Conservation (phyloP, 768 basidiomycete genomes). For the Pholiota molesta region DNA sequence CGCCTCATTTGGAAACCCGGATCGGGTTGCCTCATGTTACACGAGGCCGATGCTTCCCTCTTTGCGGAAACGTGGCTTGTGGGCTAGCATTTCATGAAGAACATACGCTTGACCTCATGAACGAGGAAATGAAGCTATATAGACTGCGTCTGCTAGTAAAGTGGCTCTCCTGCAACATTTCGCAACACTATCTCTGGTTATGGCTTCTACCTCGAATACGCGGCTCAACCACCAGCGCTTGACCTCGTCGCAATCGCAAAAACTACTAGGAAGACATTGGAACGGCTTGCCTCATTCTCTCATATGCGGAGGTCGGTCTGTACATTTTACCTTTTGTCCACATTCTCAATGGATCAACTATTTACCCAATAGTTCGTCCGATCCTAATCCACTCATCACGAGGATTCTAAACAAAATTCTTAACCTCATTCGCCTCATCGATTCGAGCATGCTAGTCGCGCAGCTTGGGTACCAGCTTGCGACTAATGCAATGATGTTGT, state of each 20-base stretch:
- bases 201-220: slow-evolving; percentile 7
- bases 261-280: slow-evolving; percentile 38
- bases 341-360: neutral
- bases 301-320: slow-evolving; percentile 30
- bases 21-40: neutral
- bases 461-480: slow-evolving; percentile 31
- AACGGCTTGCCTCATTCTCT: slow-evolving; percentile 39
- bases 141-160: neutral
- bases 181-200: neutral
- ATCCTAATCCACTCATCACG: slow-evolving; percentile 25
- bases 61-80: neutral
- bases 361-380: slow-evolving; percentile 17
- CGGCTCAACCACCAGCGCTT: slow-evolving; percentile 20
- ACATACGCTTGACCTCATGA: neutral
- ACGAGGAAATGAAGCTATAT: neutral
- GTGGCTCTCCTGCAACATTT: neutral
- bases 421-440: slow-evolving; percentile 29
- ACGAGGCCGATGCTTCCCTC: neutral
- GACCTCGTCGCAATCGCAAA: slow-evolving; percentile 31
- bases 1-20: neutral
- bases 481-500: slow-evolving; percentile 26
- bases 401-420: slow-evolving; percentile 32
- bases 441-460: slow-evolving; percentile 32
- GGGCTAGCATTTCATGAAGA: neutral
- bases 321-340: neutral